Conservation (phyloP, 805 yeast species). For the Kuraishia capsulata region DNA sequence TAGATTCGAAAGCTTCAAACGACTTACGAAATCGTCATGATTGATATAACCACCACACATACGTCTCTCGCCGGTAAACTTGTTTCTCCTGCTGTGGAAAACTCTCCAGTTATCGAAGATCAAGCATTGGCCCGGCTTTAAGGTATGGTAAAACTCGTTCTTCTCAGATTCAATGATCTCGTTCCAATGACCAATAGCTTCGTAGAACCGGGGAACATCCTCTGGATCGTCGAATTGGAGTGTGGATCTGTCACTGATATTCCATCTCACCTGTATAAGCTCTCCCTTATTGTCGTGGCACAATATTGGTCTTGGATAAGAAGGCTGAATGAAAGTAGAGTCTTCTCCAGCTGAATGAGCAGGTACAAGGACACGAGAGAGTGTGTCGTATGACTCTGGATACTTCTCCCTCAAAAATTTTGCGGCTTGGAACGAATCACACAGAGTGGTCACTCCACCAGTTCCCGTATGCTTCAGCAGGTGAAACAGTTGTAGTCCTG, state of each 20-base stretch:
- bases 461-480: conserved; percentile 47
- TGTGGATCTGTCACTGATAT: conserved; percentile 59
- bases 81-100: conserved; percentile 59
- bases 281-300: conserved; percentile 40
- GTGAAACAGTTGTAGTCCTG: conserved; percentile 64
- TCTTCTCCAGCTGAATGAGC: conserved; percentile 74
- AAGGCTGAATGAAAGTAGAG: conserved; percentile 50
- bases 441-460: conserved; percentile 63
- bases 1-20: conserved; percentile 33
- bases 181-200: conserved; percentile 51
- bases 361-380: conserved; percentile 43
- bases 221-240: conserved; percentile 35
- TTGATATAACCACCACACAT: conserved; percentile 69
- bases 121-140: conserved; percentile 57
- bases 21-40: conserved; percentile 54
- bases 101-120: conserved; percentile 71
- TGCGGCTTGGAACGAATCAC: conserved; percentile 60
- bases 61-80: conserved; percentile 56
- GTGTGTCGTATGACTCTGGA: conserved; percentile 43
- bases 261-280: conserved; percentile 60
- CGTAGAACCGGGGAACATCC: conserved; percentile 44
- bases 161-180: conserved; percentile 36
- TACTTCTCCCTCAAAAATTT: conserved; percentile 30
- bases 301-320: conserved; percentile 46
- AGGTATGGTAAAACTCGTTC: conserved; percentile 43